A percentile compares a stretch with the other conserved stretches of the same genome.
Evolutionary conservation across 257 asterid genomes (phyloP).

Genomic region (Ilex asprella): DNA sequence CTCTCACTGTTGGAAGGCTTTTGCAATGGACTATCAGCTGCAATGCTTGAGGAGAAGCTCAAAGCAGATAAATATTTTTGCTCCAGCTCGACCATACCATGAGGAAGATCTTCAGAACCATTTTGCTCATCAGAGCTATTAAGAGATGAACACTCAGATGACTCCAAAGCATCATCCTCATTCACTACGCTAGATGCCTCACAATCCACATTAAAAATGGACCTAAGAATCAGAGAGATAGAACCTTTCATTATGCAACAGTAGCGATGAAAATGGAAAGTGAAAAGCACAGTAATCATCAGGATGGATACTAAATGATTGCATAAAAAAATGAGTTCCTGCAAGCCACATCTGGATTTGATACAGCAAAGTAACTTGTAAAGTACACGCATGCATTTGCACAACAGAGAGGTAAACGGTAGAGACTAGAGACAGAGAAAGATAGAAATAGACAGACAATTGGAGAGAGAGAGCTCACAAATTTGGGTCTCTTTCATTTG

Average conservation of each 20-base stretch:
- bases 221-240: slow-evolving; percentile 35
- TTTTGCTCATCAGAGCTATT: slow-evolving; percentile 49
- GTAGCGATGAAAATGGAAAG: background rate
- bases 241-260: slow-evolving; percentile 14
- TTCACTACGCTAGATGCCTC: slow-evolving; percentile 38
- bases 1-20: slow-evolving; percentile 25
- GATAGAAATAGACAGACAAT: background rate
- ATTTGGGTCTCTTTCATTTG: slow-evolving; percentile 27
- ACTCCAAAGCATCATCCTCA: slow-evolving; percentile 58
- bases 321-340: too few species aligned
- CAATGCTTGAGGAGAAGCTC: slow-evolving; percentile 40
- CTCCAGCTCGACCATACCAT: slow-evolving; percentile 17
- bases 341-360: too few species aligned
- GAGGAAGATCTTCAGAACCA: slow-evolving; percentile 33
- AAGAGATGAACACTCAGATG: slow-evolving; percentile 63
- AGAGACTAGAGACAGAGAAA: background rate
- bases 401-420: background rate
- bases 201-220: slow-evolving; percentile 21
- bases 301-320: too few species aligned
- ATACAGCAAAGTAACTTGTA: too few species aligned
- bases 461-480: slow-evolving; percentile 34
- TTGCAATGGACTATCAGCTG: slow-evolving; percentile 29
- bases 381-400: background rate
- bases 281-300: too few species aligned
- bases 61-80: slow-evolving; percentile 63